Conservation (phyloP, 306 rosid species). For the Prunus persica region DNA sequence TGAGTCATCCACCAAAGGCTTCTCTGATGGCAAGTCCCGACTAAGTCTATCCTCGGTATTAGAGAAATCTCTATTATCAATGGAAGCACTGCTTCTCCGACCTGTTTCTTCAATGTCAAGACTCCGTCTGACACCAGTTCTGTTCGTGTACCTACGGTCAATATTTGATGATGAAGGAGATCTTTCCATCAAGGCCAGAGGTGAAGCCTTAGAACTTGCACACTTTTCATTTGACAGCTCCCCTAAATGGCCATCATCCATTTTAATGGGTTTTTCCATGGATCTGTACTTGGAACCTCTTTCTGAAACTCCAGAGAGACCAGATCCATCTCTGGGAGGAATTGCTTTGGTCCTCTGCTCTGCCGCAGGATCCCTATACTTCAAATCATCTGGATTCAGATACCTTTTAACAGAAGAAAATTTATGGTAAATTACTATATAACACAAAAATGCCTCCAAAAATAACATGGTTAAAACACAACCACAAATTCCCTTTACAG, state of each 20-base stretch:
- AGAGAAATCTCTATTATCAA: conserved; percentile 64
- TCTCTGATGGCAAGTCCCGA: conserved; percentile 59
- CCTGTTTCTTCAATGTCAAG: conserved; percentile 76
- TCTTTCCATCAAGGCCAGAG: conserved; percentile 62
- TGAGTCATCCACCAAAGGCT: conserved; percentile 59
- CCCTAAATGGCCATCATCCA: conserved; percentile 54
- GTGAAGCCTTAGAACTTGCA: conserved; percentile 78
- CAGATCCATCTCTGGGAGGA: conserved; percentile 50
- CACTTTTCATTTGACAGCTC: conserved; percentile 74
- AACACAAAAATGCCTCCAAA: not conserved
- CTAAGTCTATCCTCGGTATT: conserved; percentile 60
- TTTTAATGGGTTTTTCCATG: conserved; percentile 58
- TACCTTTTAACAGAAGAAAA: conserved; percentile 47
- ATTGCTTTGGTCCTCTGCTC: conserved; percentile 59
- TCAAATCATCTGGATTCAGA: conserved; percentile 57
- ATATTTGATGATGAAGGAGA: conserved; percentile 82
- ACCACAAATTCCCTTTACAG: not conserved
- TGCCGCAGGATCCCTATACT: conserved; percentile 53
- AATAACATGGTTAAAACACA: not conserved
- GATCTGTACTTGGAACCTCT: conserved; percentile 65
- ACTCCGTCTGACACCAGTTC: conserved; percentile 55
- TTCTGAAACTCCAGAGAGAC: conserved; percentile 57
- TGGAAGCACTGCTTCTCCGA: conserved; percentile 51
- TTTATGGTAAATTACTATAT: not conserved
- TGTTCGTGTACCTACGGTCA: conserved; percentile 61